phyloP scores from a whole-genome alignment of 2,329 filamentous ascomycete species.

The Arthrobotrys pseudoclavata region DNA sequence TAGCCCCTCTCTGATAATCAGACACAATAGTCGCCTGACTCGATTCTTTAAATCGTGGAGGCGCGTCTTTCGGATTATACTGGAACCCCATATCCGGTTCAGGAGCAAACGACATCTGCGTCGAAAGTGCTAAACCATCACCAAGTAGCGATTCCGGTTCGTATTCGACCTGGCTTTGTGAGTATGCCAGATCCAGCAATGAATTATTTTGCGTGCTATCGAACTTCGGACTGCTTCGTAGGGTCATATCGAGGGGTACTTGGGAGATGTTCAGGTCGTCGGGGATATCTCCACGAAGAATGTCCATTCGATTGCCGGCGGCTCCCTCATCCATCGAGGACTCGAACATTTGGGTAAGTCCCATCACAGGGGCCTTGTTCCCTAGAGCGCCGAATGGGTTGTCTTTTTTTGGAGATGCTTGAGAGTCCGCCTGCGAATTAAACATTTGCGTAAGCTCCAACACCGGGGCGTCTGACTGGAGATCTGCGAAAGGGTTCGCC shows the following conservation, averaged over 20 bases:
- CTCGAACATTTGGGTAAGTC: slow-evolving; percentile 60
- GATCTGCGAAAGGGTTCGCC: slow-evolving; percentile 17
- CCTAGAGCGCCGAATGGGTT: slow-evolving; percentile 36
- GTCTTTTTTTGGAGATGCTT: slow-evolving; percentile 10
- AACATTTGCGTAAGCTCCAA: slow-evolving; percentile 60
- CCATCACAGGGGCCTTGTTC: slow-evolving; percentile 41
- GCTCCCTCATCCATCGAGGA: slow-evolving; percentile 43
- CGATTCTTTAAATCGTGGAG: slow-evolving; percentile 57
- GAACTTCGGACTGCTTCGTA: background rate
- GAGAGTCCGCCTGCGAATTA: slow-evolving; percentile 54
- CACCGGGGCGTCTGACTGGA: slow-evolving; percentile 31
- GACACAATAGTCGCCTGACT: slow-evolving; percentile 61
- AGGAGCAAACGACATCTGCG: slow-evolving; percentile 53
- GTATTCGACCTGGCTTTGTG: slow-evolving; percentile 59
- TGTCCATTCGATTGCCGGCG: slow-evolving; percentile 48
- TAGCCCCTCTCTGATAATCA: slow-evolving; percentile 32
- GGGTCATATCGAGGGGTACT: slow-evolving; percentile 37
- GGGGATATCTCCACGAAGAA: slow-evolving; percentile 44
- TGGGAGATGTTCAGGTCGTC: slow-evolving; percentile 50
- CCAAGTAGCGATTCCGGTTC: slow-evolving; percentile 49
- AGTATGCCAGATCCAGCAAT: slow-evolving; percentile 51
- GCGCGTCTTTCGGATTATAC: slow-evolving; percentile 45
- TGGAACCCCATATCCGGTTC: slow-evolving; percentile 60
- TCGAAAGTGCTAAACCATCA: slow-evolving; percentile 28
- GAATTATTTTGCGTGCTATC: slow-evolving; percentile 36